Conservation (phyloP, 345 rosid genomes). For the Hibiscus syriacus region DNA sequence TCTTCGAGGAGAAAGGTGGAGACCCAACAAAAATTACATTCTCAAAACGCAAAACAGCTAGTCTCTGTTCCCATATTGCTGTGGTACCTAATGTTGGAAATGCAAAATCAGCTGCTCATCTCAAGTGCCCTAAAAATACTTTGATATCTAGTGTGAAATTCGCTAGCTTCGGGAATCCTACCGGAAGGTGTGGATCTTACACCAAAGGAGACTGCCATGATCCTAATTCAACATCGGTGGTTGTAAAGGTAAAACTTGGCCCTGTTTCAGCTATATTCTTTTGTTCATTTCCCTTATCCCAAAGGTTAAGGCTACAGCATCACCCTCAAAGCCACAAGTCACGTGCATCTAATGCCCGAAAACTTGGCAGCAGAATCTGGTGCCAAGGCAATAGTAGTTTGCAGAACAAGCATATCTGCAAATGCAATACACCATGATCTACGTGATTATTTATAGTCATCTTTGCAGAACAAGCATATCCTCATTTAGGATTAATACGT, state of each 20-base stretch:
- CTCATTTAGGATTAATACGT: background rate
- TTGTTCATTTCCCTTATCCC: background rate
- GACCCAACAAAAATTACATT: slow-evolving; percentile 63
- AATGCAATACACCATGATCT: background rate
- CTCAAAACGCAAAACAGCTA: slow-evolving; percentile 46
- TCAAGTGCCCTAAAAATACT: slow-evolving; percentile 35
- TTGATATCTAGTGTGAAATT: slow-evolving; percentile 35
- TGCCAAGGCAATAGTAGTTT: background rate
- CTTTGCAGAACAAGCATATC: background rate
- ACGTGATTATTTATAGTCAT: background rate
- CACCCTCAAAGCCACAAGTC: background rate
- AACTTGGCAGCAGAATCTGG: background rate
- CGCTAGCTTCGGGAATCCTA: slow-evolving; percentile 60
- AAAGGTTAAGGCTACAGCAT: background rate
- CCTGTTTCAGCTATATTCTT: background rate
- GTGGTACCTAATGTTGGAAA: slow-evolving; percentile 17
- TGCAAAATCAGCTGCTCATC: slow-evolving; percentile 23
- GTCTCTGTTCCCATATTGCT: slow-evolving; percentile 24
- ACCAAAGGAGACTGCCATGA: slow-evolving; percentile 48
- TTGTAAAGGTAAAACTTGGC: slow-evolving; percentile 34
- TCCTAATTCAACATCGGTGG: slow-evolving; percentile 30
- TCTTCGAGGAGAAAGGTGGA: slow-evolving; percentile 89
- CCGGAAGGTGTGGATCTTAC: slow-evolving; percentile 49
- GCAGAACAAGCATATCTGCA: background rate
- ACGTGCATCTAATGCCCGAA: background rate